Base-by-base conservation (phyloP, 257 asterid species). In the Striga asiatica region DNA sequence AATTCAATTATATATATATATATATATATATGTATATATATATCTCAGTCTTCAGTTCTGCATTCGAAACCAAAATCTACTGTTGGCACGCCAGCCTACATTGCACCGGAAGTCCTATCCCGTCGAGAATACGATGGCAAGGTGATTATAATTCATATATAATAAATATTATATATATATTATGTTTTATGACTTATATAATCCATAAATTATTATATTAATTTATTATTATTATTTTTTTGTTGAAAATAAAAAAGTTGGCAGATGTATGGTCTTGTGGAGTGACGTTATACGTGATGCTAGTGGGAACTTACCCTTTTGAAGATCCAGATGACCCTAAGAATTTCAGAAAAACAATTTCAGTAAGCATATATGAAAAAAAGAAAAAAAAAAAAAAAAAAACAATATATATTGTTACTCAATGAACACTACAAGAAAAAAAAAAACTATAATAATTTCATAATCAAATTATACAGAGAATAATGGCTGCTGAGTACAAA, bases 11-110 rank as follows among this genome's bases (percentile, higher is more conserved):
- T n/a, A n/a, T n/a, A n/a, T n/a, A n/a, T n/a, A n/a, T n/a, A 32
- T 2, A 32, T 32, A 2, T 32, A 32, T 32, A 2, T 32, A 32
- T 32, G 7, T 32, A 32, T 6, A 8, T 35, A 8, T 3, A 35
- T 35, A 8, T 35, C 13, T 35, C 13, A 49, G 57, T 51, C 57
- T 1, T 28, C 42, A 1, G 41, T 51, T 13, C 21, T 51, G 25
- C 57, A 51, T 25, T 51, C 57, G 4, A 67, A 71, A 39, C 88
- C 88, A 28, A 80, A 80, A 54, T 80, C 88, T 4, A 80, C 88
- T 0, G 88, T 80, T 1, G 88, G 88, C 20, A 80, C 88, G 3
- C 88, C 88, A 2, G 88, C 83, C 4, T 80, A 80, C 43, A 80
- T 80, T 17, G 88, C 88, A 3, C 88, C 88, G 0, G 88, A 80